phyloP scores from a whole-genome alignment of 805 yeast species.

The Tetrapisispora namnaoensis region DNA sequence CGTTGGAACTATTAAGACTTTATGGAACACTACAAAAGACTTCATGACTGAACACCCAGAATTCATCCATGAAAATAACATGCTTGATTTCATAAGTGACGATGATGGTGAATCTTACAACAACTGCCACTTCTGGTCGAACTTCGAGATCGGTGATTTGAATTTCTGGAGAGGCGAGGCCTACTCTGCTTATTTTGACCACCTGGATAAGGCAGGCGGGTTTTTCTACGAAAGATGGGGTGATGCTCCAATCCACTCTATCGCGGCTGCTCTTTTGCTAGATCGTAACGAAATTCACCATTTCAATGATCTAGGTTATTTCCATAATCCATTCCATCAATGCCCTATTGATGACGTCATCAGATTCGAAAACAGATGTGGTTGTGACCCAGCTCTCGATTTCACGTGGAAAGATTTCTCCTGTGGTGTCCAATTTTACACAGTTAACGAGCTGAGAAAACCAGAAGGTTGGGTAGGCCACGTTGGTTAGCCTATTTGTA shows the following conservation, averaged over 20 bases:
- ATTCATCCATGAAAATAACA: constrained; percentile 48
- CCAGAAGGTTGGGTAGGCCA: constrained; percentile 54
- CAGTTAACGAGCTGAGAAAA: constrained; percentile 41
- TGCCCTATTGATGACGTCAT: constrained; percentile 62
- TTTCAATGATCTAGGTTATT: constrained; percentile 74
- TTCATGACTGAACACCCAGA: constrained; percentile 54
- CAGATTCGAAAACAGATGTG: constrained; percentile 53
- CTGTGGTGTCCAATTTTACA: constrained; percentile 54
- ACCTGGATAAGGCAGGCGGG: constrained; percentile 65
- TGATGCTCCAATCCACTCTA: constrained; percentile 81
- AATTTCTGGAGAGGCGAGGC: constrained; percentile 65
- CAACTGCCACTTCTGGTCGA: constrained; percentile 83
- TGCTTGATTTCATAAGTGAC: constrained; percentile 62
- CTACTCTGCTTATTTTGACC: constrained; percentile 58
- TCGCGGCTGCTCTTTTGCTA: constrained; percentile 67
- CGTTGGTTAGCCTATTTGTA: not conserved
- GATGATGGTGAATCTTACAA: constrained; percentile 68
- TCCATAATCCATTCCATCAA: constrained; percentile 63
- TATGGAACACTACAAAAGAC: constrained; percentile 65
- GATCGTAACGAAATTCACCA: constrained; percentile 57
- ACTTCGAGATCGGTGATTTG: constrained; percentile 71
- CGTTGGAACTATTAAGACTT: constrained; percentile 59
- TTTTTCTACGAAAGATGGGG: constrained; percentile 90
- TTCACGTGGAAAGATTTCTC: constrained; percentile 65
- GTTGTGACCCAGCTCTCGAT: constrained; percentile 65